Conservation (phyloP, 768 basidiomycete species). For the Rhodotorula diobovata region DNA sequence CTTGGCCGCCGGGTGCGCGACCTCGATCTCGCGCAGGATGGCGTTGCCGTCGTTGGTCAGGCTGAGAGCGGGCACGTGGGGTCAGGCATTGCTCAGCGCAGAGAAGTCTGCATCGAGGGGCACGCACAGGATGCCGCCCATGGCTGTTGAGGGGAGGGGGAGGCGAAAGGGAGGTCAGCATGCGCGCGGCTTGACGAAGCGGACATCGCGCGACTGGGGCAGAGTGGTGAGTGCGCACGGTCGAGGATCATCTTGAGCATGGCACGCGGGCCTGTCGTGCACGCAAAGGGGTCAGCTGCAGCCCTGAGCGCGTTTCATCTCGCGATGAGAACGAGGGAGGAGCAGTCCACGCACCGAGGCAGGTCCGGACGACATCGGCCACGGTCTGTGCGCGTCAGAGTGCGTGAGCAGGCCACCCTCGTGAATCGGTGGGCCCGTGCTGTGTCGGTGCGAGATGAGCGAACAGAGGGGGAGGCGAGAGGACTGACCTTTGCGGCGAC, state of each 20-base stretch:
- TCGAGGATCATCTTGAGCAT: constrained; percentile 99
- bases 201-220: background rate
- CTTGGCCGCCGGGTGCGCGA: constrained; percentile 97
- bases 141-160: constrained; percentile 46
- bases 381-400: constrained; percentile 62
- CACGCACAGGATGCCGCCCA: constrained; percentile 91
- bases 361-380: constrained; percentile 95
- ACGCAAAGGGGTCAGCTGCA: background rate
- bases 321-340: background rate
- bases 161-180: background rate
- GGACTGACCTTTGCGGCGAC: constrained; percentile 89
- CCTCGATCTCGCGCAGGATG: constrained; percentile 95
- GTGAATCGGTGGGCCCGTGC: background rate
- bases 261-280: constrained; percentile 65
- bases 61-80: constrained; percentile 50
- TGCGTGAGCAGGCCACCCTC: background rate
- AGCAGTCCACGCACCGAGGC: constrained; percentile 55
- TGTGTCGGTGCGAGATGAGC: background rate
- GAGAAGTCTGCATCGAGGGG: accelerated
- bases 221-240: constrained; percentile 31
- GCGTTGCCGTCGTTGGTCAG: constrained; percentile 99
- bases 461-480: background rate
- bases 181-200: too few relatives aligned
- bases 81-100: background rate
- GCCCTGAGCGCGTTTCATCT: background rate